Evolutionary conservation across 768 basidiomycete genomes (phyloP).

Genomic region (Tulasnella sp.): DNA sequence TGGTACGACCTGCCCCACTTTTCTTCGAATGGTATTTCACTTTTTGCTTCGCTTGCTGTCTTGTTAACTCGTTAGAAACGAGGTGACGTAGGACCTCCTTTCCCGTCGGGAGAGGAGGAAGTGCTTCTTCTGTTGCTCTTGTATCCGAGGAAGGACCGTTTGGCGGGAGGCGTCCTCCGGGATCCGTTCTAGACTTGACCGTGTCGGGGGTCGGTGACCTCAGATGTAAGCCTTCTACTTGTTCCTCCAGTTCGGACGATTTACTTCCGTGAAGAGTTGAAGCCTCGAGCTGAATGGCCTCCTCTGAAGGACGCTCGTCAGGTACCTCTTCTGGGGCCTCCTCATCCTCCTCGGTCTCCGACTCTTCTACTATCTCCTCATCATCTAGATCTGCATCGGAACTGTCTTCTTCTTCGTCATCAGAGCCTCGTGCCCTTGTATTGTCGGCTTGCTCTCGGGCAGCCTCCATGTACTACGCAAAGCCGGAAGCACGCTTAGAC

Average conservation of each 20-base stretch:
- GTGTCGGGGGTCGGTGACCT: neutral
- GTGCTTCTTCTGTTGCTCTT: neutral
- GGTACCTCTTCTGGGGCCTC: conserved; percentile 20
- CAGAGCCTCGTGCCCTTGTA: conserved; percentile 36
- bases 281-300: conserved; percentile 23
- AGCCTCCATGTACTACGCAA: neutral
- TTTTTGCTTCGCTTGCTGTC: conserved; percentile 57
- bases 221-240: neutral
- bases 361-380: conserved; percentile 28
- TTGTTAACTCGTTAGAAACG: conserved; percentile 59
- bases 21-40: conserved; percentile 77
- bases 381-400: conserved; percentile 36
- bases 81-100: conserved; percentile 36
- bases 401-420: conserved; percentile 40
- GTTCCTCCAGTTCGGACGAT: neutral
- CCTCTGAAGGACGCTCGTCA: conserved; percentile 30
- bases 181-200: neutral
- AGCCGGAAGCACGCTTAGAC: neutral
- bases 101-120: conserved; percentile 18
- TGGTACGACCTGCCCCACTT: conserved; percentile 54
- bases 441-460: conserved; percentile 1
- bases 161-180: neutral
- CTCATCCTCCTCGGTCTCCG: conserved; percentile 27
- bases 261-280: neutral
- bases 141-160: neutral